A percentile compares a stretch with the other conserved stretches of the same genome.
phyloP scores from a whole-genome alignment of 257 asterid species.

The Gentiana dahurica region DNA sequence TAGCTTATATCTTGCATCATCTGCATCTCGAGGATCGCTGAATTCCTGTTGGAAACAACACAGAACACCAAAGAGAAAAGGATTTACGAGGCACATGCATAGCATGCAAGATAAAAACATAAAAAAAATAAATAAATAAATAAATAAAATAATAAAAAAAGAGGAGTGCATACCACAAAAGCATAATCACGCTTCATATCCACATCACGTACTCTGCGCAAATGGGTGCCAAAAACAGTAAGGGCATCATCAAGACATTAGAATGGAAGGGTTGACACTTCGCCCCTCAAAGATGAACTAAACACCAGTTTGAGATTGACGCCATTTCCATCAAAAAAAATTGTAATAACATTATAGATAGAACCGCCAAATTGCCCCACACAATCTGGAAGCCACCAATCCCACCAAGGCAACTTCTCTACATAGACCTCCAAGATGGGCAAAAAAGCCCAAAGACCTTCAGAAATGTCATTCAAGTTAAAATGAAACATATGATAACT shows the following conservation, averaged over 20 bases:
- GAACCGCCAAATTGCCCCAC: conserved; percentile 47
- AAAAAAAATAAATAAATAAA: conserved; percentile 2
- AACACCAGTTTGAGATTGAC: conserved; percentile 53
- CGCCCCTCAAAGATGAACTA: conserved; percentile 58
- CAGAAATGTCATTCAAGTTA: conserved; percentile 49
- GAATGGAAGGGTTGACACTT: conserved; percentile 49
- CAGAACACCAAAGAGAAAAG: conserved; percentile 1
- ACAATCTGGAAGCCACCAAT: conserved; percentile 40
- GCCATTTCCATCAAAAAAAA: conserved; percentile 55
- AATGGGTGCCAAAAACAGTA: conserved; percentile 63
- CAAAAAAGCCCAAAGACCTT: conserved; percentile 48
- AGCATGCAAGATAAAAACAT: not conserved
- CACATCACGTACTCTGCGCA: conserved; percentile 71
- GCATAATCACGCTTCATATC: conserved; percentile 71
- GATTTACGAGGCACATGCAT: not conserved
- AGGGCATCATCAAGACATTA: conserved; percentile 64
- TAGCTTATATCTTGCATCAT: conserved; percentile 51
- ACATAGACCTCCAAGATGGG: conserved; percentile 54
- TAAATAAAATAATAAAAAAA: not conserved
- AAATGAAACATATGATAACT: conserved; percentile 30
- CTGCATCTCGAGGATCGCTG: conserved; percentile 61
- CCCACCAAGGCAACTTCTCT: conserved; percentile 59
- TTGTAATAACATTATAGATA: conserved; percentile 44
- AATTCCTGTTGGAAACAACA: conserved; percentile 28
- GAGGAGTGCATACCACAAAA: conserved; percentile 36